phyloP scores from a whole-genome alignment of 1,284 basidiomycete genomes.

The Uromyces viciae-fabae region DNA sequence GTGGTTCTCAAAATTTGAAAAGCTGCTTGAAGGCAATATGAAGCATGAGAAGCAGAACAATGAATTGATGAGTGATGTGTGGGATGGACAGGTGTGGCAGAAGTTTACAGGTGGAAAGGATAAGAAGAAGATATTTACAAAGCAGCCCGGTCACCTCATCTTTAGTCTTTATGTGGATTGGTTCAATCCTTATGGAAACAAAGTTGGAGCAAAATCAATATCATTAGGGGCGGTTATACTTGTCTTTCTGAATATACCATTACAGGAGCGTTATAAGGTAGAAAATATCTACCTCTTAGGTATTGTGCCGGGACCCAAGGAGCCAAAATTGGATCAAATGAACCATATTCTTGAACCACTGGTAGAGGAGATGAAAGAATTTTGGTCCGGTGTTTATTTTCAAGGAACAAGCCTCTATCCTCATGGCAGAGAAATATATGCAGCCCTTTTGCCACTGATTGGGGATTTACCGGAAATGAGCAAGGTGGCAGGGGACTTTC shows the following conservation, averaged over 20 bases:
- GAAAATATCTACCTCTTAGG: slow-evolving; percentile 13
- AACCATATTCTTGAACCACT: slow-evolving; percentile 9
- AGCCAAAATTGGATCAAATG: slow-evolving; percentile 3
- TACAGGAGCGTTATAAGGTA: not conserved
- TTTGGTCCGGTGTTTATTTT: slow-evolving; percentile 4
- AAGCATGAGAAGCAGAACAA: not conserved
- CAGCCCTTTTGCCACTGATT: slow-evolving; percentile 2
- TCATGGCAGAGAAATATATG: not conserved
- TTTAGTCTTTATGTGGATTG: slow-evolving; percentile 25
- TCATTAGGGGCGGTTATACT: not conserved
- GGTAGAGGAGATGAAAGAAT: not conserved
- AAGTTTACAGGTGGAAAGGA: not conserved
- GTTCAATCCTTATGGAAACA: slow-evolving; percentile 37
- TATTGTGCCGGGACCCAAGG: slow-evolving; percentile 6
- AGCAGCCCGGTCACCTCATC: slow-evolving; percentile 1
- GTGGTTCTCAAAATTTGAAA: not conserved
- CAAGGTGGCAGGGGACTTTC: not conserved
- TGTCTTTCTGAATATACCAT: slow-evolving; percentile 22
- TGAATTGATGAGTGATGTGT: not conserved
- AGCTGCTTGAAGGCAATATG: not conserved
- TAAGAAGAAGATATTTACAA: not conserved
- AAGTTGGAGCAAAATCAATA: not conserved
- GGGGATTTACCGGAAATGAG: not conserved
- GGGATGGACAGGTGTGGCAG: not conserved
- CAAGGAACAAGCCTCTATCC: not conserved